These are phyloP conservation scores for Thermothelomyces thermophilus DNA, from an alignment of 2,329 filamentous ascomycete genomes.

Conservation along the genomic window DNA sequence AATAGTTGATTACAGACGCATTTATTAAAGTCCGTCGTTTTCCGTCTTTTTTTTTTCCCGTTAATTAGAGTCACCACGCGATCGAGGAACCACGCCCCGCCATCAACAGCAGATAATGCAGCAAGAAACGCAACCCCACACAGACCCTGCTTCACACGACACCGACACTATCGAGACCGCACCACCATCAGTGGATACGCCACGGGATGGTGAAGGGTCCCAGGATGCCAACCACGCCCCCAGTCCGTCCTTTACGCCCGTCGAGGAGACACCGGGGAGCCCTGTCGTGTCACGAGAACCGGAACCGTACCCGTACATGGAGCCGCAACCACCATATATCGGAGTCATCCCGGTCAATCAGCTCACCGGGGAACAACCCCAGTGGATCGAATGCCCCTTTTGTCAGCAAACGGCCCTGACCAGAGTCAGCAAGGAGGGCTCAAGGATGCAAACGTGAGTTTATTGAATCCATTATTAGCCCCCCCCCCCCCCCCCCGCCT, in stretches of 20 bases:
- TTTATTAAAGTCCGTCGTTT: too few species aligned
- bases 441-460: constrained; percentile 27
- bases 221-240: not conserved
- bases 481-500: too few species aligned
- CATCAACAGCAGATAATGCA: too few species aligned
- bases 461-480: too few species aligned
- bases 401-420: constrained; percentile 26
- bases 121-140: not conserved
- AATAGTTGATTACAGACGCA: too few species aligned
- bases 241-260: not conserved
- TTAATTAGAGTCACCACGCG: too few species aligned
- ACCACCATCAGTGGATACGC: constrained; percentile 1
- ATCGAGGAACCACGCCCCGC: too few species aligned
- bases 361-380: constrained; percentile 15
- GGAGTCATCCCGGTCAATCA: too few species aligned
- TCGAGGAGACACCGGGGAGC: not conserved
- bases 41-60: too few species aligned
- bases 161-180: not conserved
- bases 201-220: not conserved
- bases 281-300: too few species aligned
- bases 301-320: too few species aligned
- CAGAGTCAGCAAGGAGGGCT: constrained; percentile 22
- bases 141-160: not conserved
- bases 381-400: constrained; percentile 30
- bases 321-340: not conserved